A percentile compares a stretch with the other conserved stretches of the same genome.
phyloP scores from a whole-genome alignment of 2,329 filamentous ascomycete genomes.

The Hirsutella thompsonii region DNA sequence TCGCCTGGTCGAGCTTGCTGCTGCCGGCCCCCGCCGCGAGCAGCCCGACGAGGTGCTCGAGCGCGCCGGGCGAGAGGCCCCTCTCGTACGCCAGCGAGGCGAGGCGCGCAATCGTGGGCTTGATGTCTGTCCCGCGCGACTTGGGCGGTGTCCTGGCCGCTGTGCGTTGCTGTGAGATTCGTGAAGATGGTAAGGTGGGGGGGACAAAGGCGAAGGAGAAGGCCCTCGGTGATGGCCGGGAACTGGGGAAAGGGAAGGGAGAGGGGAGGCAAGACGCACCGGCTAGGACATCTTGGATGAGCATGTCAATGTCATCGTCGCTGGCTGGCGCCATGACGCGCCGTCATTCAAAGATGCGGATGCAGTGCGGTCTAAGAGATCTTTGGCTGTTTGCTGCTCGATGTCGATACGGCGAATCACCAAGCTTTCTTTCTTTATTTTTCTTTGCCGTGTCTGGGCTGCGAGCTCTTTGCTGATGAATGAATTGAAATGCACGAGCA shows the following conservation, averaged over 20 bases:
- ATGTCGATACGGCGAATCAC: no score
- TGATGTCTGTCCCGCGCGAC: constrained; percentile 48
- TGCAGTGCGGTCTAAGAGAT: background rate
- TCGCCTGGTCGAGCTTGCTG: constrained; percentile 66
- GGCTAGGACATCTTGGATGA: constrained; percentile 23
- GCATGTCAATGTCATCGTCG: constrained; percentile 19
- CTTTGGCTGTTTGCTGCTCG: background rate
- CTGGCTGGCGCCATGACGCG: constrained; percentile 11
- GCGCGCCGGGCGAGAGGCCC: constrained; percentile 48
- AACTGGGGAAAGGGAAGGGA: background rate
- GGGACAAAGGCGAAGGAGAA: no score
- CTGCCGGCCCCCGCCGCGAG: constrained; percentile 50
- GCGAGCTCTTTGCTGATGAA: no score
- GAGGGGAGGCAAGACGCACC: constrained; percentile 8
- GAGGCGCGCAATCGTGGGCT: constrained; percentile 50
- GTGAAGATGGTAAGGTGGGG: no score
- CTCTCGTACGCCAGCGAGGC: constrained; percentile 50
- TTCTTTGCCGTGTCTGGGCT: no score
- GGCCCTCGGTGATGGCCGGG: no score
- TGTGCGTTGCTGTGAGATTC: constrained; percentile 15
- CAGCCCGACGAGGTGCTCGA: constrained; percentile 53
- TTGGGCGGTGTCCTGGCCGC: constrained; percentile 51
- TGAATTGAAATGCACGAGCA: no score
- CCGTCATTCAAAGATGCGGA: background rate
- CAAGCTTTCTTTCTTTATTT: no score